Base-by-base conservation (phyloP, 805 yeast genomes). In the Kodamaea neixiangensis region DNA sequence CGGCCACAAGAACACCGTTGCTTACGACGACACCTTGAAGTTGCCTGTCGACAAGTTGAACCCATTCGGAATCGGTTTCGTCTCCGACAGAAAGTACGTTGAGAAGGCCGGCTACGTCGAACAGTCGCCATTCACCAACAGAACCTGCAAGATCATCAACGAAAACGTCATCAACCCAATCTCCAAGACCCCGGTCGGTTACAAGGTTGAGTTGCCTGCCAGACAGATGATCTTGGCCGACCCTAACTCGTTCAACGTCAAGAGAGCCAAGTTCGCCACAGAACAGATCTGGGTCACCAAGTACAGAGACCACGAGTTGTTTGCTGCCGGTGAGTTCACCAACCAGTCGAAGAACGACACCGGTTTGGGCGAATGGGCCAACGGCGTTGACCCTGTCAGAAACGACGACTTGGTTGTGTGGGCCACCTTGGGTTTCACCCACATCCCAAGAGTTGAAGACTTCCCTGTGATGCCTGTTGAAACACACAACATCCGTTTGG, bases 381-480 rank as follows among this genome's bases (percentile, higher is more conserved):
- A 84, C 62, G 86, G 87, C 57, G 67, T 70, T 46, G 91, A 85
- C 53, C 64, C 71, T 33, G 89, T 87, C 33, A 84, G 92, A 80
- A 80, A 87, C 67, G 84, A 84, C 15, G 92, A 87, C 59, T 66
- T 82, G 51, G 90, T 87, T 53, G 85, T 87, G 41, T 87, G 93
- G 92, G 87, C 88, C 56, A 87, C 94, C 43, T 66, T 87, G 65
- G 91, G 89, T 21, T 79, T 87, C 73, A 87, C 93, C 3, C 96
- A 87, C 65, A 80, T 87, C 61, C 94, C 94, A 60, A 79, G 89
- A 62, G 83, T 85, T 34, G 96, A 87, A 72, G 93, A 87, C 68
- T 87, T 88, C 86, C 96, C 96, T 45, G 92, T 87, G 47, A 87
- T 87, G 96, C 92, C 94, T 31, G 88, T 85, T 51, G 96, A 87